Evolutionary conservation across 441 rosid genomes (phyloP).

Genomic region (Syzygium syzygioides): DNA sequence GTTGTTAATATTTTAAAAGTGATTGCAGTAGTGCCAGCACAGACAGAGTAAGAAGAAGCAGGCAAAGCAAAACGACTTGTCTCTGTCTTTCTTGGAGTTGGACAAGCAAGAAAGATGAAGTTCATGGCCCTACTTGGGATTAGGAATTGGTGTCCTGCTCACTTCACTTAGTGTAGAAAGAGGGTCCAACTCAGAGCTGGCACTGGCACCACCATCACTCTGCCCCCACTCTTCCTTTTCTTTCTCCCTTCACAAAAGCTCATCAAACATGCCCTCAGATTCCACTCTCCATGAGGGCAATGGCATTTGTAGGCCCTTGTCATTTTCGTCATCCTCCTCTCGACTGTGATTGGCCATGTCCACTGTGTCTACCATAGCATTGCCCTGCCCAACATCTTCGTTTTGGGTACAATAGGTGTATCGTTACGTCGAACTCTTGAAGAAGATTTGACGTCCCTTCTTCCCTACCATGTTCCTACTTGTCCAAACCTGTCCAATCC

Average conservation of each 20-base stretch:
- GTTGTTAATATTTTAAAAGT: neutral
- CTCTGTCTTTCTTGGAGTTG: neutral
- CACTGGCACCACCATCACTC: neutral
- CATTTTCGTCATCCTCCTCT: neutral
- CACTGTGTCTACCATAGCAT: neutral
- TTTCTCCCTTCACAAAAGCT: neutral
- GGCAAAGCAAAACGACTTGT: neutral
- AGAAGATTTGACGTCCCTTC: neutral
- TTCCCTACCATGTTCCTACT: constrained; percentile 5
- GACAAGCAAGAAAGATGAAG: neutral
- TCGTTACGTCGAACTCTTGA: neutral
- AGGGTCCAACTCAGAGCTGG: neutral
- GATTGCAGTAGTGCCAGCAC: neutral
- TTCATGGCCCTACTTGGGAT: neutral
- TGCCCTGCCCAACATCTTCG: neutral
- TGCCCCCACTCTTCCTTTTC: neutral
- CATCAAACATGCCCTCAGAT: neutral
- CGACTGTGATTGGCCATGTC: neutral
- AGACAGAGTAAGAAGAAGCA: neutral
- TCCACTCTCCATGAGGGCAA: neutral
- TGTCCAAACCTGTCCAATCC: neutral
- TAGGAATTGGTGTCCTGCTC: neutral
- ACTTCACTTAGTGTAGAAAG: neutral
- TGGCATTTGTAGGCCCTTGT: neutral
- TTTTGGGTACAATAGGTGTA: neutral